These are phyloP conservation scores for Berkeleyomyces rouxiae DNA, from an alignment of 2,329 filamentous ascomycete genomes.

Conservation along the genomic window DNA sequence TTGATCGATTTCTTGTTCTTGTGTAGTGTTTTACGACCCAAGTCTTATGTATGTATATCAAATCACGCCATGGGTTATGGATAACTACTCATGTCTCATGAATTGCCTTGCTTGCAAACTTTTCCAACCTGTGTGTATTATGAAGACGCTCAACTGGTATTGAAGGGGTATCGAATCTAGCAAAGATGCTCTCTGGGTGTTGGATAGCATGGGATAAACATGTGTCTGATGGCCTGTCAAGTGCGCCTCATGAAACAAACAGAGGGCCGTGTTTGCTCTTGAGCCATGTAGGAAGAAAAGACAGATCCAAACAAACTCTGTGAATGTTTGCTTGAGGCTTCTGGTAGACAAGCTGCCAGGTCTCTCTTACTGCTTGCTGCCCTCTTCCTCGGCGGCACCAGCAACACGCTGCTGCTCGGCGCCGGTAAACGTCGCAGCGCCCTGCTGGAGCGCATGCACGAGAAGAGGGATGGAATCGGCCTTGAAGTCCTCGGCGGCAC, in stretches of 20 bases:
- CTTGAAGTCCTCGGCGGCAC: constrained; percentile 54
- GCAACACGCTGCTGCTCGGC: constrained; percentile 24
- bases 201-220: neutral
- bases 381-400: neutral
- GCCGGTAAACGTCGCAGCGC: constrained; percentile 41
- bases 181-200: neutral
- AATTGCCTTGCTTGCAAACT: neutral
- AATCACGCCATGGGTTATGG: no score
- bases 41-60: neutral
- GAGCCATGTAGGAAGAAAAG: neutral
- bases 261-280: neutral
- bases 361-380: neutral
- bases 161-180: neutral
- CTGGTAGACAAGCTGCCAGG: neutral
- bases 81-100: no score
- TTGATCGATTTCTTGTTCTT: neutral
- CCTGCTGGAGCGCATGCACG: constrained; percentile 52
- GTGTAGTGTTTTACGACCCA: neutral
- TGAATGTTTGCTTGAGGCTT: neutral
- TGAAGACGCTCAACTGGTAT: neutral
- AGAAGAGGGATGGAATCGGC: constrained; percentile 46
- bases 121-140: neutral
- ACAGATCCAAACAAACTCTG: neutral
- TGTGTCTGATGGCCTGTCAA: neutral
- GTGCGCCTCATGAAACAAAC: no score